These are phyloP conservation scores for Eucalyptus coolabah DNA, from an alignment of 345 rosid species.

Conservation along the genomic window DNA sequence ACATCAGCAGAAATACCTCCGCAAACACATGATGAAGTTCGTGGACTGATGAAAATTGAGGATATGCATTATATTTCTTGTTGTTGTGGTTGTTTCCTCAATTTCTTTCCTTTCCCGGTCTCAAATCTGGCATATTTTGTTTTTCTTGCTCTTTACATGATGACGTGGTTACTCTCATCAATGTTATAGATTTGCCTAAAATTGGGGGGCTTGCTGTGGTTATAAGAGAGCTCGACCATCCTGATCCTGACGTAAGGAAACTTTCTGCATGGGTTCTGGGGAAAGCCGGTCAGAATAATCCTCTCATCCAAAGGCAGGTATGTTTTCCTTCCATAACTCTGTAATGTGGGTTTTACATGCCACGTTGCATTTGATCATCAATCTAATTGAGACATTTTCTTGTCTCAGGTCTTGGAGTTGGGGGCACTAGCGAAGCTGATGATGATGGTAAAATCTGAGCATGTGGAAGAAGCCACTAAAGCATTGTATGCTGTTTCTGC, in stretches of 20 bases:
- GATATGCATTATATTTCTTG: not conserved
- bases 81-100: not conserved
- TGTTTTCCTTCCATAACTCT: not conserved
- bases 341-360: not conserved
- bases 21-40: not conserved
- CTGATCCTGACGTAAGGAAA: conserved; percentile 55
- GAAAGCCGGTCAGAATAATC: conserved; percentile 86
- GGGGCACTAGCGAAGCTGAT: conserved; percentile 56
- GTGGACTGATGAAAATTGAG: not conserved
- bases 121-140: not conserved
- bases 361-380: not conserved
- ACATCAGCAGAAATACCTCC: not conserved
- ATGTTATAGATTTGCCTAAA: conserved; percentile 59
- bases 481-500: conserved; percentile 88
- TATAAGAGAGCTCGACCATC: conserved; percentile 48
- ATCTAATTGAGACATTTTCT: not conserved
- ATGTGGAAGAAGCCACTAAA: conserved; percentile 72
- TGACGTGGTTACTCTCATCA: not conserved
- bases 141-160: not conserved
- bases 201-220: conserved; percentile 61
- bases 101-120: not conserved
- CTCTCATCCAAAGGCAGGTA: conserved; percentile 75
- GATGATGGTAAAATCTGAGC: conserved; percentile 58
- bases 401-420: conserved; percentile 57
- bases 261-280: conserved; percentile 95